phyloP scores from a whole-genome alignment of 2,329 filamentous ascomycete species.

The Aspergillus fructus region DNA sequence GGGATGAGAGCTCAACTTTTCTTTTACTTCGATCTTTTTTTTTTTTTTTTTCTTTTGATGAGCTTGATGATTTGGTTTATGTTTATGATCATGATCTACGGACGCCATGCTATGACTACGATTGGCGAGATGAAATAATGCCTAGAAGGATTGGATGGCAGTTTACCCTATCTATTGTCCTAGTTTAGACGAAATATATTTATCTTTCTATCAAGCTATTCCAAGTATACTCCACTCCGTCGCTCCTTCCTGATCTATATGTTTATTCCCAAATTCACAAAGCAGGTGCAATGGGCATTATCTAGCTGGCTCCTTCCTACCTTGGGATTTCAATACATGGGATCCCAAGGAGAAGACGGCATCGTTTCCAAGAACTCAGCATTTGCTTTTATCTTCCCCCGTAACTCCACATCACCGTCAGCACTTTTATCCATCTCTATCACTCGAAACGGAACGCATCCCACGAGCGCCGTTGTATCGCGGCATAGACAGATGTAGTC shows the following conservation, averaged over 20 bases:
- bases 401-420: too few relatives aligned
- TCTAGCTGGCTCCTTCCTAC: too few relatives aligned
- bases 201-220: neutral
- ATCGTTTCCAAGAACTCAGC: neutral
- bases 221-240: too few relatives aligned
- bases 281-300: too few relatives aligned
- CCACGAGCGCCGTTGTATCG: too few relatives aligned
- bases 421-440: too few relatives aligned
- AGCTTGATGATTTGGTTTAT: neutral
- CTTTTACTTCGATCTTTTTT: neutral
- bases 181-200: neutral
- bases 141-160: neutral
- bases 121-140: neutral
- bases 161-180: neutral
- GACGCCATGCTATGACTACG: neutral
- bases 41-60: neutral
- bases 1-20: neutral
- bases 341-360: neutral
- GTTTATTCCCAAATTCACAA: too few relatives aligned
- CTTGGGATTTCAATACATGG: too few relatives aligned
- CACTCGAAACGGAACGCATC: too few relatives aligned
- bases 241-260: too few relatives aligned
- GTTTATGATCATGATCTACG: neutral
- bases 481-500: too few relatives aligned
- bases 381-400: neutral